Conservation (phyloP, 1,284 basidiomycete genomes). For the Fistulinella staudtii region DNA sequence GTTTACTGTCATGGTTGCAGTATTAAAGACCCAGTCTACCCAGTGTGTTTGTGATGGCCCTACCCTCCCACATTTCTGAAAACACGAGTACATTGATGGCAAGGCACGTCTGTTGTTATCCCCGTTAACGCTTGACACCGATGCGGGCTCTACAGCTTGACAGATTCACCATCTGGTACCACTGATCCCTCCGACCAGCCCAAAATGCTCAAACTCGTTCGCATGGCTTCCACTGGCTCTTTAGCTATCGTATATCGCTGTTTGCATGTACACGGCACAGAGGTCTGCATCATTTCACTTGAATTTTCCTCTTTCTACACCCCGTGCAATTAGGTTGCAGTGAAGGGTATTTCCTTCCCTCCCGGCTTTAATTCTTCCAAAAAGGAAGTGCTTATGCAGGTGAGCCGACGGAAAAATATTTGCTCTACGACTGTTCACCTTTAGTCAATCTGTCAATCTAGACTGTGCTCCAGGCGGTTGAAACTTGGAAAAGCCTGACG, state of each 20-base stretch:
- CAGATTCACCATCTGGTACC: too few relatives aligned
- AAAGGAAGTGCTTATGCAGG: not conserved
- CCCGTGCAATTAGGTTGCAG: constrained; percentile 3
- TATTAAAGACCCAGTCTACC: too few relatives aligned
- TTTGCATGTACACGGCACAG: not conserved
- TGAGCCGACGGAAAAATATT: not conserved
- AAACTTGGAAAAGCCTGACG: constrained; percentile 3
- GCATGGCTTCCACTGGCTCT: not conserved
- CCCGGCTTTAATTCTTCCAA: not conserved
- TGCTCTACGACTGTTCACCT: not conserved
- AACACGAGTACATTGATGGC: too few relatives aligned
- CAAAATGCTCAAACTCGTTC: not conserved
- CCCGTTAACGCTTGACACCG: too few relatives aligned
- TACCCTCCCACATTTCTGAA: too few relatives aligned
- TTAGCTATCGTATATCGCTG: constrained; percentile 6
- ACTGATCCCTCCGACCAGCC: not conserved
- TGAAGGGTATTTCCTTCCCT: constrained; percentile 4
- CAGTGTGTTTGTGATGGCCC: too few relatives aligned
- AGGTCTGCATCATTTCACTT: not conserved
- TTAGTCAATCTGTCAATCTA: not conserved
- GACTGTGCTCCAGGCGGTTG: constrained; percentile 7
- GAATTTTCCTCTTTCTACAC: not conserved
- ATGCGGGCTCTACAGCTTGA: too few relatives aligned
- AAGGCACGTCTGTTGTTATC: too few relatives aligned
- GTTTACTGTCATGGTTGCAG: too few relatives aligned